These are phyloP conservation scores for Chaetomium globosum DNA, from an alignment of 2,329 filamentous ascomycete species.

Conservation along the genomic window DNA sequence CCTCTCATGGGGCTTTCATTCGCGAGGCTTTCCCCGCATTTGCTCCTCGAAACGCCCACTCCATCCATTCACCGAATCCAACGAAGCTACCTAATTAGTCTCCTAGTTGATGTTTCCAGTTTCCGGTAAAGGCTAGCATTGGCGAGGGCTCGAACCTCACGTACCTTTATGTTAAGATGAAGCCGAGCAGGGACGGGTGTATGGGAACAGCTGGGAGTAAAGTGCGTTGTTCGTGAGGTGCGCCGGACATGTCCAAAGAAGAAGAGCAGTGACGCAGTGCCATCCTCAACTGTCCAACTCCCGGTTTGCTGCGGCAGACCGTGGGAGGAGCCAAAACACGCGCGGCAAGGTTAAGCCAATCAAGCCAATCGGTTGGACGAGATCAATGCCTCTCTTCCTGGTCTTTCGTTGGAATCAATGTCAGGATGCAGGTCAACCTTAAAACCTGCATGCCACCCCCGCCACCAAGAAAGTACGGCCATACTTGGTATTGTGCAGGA, in stretches of 20 bases:
- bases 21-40: neutral
- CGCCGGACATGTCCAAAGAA: neutral
- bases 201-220: neutral
- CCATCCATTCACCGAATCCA: neutral
- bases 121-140: neutral
- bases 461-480: neutral
- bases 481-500: constrained; percentile 8
- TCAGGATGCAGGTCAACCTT: constrained; percentile 2
- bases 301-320: constrained; percentile 22
- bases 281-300: constrained; percentile 1
- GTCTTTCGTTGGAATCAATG: neutral
- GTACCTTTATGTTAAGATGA: neutral
- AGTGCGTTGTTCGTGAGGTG: neutral
- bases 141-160: neutral
- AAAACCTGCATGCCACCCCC: constrained; percentile 5
- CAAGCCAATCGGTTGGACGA: constrained; percentile 11
- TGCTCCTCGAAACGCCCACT: neutral
- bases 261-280: neutral
- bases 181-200: neutral
- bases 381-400: neutral
- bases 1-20: neutral
- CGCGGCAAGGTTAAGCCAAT: constrained; percentile 12
- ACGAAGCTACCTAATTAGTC: too few species aligned
- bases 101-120: neutral
- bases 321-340: constrained; percentile 3